Evolutionary conservation across 768 basidiomycete species (phyloP), one percentile per base, ranked within the genome.

Genomic region (Daedalea quercina): DNA sequence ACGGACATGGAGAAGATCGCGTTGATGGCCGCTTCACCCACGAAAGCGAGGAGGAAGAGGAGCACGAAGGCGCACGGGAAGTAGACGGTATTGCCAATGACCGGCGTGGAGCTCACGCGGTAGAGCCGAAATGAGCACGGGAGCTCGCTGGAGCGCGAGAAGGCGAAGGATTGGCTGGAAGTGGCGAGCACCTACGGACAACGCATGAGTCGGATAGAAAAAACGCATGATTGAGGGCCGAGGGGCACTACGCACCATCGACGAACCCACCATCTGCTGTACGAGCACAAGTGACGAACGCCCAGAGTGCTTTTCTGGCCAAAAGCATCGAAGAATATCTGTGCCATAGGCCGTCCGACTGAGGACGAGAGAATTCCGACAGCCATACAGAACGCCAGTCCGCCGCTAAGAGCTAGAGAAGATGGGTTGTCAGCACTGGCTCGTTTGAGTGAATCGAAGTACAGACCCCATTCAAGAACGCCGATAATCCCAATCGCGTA

Each of bases 41-140:
- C 79, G 28, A 84, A 79, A 15, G 75, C 70, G 23, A 85, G 69
- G 19, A 78, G 60, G 2, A 85, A 70, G 7, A 77, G 60, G 4
- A 73, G 60, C 0, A 78, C 60, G 17, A 66, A 44, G 3, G 60
- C 44, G 6, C 69, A 73, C 1, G 71, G 65, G 53, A 77, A 78
- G 78, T 79, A 82, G 24, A 83, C 83, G 3, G 79, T 76, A 60
- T 81, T n/a, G n/a, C n/a, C n/a, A n/a, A n/a, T 76, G 20, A 81
- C 76, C 0, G 83, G 84, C 9, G 81, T 79, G 3, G 57, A 51
- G 61, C 82, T 78, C 68, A 85, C 75, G 57, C 75, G 70, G 58
- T 82, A 83, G n/a, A 84, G 70, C 52, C 67, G 73, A 3, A 58
- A 57, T 1, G 84, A 84, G 44, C 80, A 67, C 1, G 84, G 83